phyloP scores from a whole-genome alignment of 768 basidiomycete genomes.

The Podaxis sp. region DNA sequence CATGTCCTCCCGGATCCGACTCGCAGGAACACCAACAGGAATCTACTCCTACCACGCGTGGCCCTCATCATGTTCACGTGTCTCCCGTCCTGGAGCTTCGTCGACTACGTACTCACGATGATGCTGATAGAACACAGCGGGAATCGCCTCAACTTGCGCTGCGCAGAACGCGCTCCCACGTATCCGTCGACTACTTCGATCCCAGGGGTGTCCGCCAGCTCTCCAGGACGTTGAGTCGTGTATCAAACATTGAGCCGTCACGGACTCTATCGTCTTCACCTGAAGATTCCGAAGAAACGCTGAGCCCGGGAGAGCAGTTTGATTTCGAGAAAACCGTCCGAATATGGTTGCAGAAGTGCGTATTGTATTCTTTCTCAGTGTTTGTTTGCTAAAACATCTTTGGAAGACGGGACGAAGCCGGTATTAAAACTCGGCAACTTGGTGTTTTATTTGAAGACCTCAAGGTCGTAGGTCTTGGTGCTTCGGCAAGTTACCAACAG shows the following conservation, averaged over 20 bases:
- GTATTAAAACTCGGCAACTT: slow-evolving; percentile 53
- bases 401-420: slow-evolving; percentile 44
- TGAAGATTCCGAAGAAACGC: slow-evolving; percentile 24
- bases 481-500: slow-evolving; percentile 51
- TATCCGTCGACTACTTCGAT: slow-evolving; percentile 53
- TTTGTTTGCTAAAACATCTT: background rate
- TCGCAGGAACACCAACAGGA: background rate
- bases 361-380: slow-evolving; percentile 5
- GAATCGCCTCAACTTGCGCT: background rate
- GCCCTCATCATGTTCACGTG: background rate
- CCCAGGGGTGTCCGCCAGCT: slow-evolving; percentile 46
- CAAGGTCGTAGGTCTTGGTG: slow-evolving; percentile 58
- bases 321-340: slow-evolving; percentile 38
- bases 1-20: background rate
- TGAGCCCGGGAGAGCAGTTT: slow-evolving; percentile 28
- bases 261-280: slow-evolving; percentile 16
- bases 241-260: slow-evolving; percentile 18
- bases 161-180: slow-evolving; percentile 24
- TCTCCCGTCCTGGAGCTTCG: background rate
- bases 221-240: slow-evolving; percentile 33
- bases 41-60: background rate
- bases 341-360: slow-evolving; percentile 33
- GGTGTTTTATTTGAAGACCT: slow-evolving; percentile 63
- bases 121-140: background rate
- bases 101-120: background rate